These are phyloP conservation scores for Mallotus nudiflorus DNA, from an alignment of 345 rosid genomes.

Conservation along the genomic window DNA sequence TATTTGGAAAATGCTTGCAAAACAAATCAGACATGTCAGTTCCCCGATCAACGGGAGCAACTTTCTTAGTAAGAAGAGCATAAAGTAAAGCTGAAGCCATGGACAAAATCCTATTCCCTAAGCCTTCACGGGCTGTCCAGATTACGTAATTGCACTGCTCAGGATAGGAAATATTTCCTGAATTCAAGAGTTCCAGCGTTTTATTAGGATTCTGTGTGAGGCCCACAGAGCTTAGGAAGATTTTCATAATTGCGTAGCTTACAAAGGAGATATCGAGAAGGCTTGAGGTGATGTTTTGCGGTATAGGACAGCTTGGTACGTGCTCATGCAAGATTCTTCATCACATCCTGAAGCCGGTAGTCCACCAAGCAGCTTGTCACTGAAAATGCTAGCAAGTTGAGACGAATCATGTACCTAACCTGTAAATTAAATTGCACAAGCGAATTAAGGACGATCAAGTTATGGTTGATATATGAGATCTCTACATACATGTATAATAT, in stretches of 20 bases:
- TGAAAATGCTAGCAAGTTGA: too few relatives aligned
- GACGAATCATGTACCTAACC: neutral
- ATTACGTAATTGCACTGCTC: conserved; percentile 22
- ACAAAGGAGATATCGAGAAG: conserved; percentile 15
- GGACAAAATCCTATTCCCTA: conserved; percentile 27
- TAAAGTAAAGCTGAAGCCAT: conserved; percentile 26
- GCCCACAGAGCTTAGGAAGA: conserved; percentile 23
- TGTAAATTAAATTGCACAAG: neutral
- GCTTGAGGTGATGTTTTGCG: conserved; percentile 14
- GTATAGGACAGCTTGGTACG: conserved; percentile 2
- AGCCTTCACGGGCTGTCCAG: conserved; percentile 13
- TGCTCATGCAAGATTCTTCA: conserved; percentile 21
- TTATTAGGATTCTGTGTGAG: conserved; percentile 10
- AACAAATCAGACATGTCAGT: conserved; percentile 18
- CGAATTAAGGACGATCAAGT: neutral
- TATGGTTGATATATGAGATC: too few relatives aligned
- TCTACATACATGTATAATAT: too few relatives aligned
- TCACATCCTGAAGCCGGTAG: conserved; percentile 16
- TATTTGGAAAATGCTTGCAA: neutral
- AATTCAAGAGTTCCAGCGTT: neutral
- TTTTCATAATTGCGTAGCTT: conserved; percentile 23
- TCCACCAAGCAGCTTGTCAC: conserved; percentile 10
- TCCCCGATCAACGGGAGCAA: conserved; percentile 9
- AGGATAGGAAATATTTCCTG: neutral
- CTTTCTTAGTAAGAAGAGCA: conserved; percentile 26